Conservation (phyloP, 148 eudicot genomes). For the Gaultheria prostrata region DNA sequence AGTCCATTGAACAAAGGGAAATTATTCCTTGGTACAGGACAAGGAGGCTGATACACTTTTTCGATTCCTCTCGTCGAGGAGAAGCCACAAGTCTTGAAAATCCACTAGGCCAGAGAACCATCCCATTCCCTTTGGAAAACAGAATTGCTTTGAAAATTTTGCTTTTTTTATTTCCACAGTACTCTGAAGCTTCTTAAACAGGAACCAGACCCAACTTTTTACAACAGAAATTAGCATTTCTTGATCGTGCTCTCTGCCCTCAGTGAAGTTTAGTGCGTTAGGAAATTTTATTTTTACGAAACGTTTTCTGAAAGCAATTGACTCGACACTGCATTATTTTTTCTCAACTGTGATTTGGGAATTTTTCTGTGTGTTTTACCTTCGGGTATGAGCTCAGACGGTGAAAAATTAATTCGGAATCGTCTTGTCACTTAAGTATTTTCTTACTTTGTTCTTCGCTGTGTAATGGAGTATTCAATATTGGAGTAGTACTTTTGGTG, state of each 20-base stretch:
- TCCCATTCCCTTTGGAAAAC: conserved; percentile 5
- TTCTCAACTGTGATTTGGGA: not conserved
- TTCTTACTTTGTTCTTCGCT: too few species aligned
- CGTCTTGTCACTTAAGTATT: too few species aligned
- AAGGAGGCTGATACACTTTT: not conserved
- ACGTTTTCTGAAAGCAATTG: not conserved
- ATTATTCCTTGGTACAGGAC: not conserved
- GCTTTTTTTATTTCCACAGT: not conserved
- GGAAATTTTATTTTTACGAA: not conserved
- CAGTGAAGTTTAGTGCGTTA: not conserved
- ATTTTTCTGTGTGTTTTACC: too few species aligned
- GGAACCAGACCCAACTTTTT: not conserved
- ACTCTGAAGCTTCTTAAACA: conserved; percentile 5
- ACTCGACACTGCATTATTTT: conserved; percentile 17
- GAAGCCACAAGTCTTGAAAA: too few species aligned
- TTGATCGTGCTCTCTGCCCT: not conserved
- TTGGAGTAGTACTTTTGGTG: too few species aligned
- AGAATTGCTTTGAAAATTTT: too few species aligned
- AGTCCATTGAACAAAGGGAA: not conserved
- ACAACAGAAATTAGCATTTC: not conserved
- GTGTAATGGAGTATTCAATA: too few species aligned
- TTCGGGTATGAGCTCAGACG: too few species aligned
- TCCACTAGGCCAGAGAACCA: conserved; percentile 5
- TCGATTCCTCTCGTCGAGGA: too few species aligned
- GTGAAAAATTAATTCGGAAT: too few species aligned